A percentile compares a stretch with the other conserved stretches of the same genome.
Conservation (phyloP, 352 stramenopile species). For the Phytophthora pinifolia region DNA sequence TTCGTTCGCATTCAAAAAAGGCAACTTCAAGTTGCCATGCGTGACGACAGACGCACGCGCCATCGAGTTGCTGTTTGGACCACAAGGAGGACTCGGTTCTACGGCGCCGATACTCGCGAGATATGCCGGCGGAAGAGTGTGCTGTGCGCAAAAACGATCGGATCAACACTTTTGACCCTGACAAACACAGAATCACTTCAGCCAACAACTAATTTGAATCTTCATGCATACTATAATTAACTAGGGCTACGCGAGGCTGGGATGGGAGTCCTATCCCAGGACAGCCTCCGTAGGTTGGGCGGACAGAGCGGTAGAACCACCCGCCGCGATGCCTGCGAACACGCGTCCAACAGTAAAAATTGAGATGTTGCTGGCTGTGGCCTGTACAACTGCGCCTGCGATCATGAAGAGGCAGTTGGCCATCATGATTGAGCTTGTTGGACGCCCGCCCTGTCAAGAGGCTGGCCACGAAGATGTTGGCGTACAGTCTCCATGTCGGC, state of each 20-base stretch:
- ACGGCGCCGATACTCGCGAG: background rate
- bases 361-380: conserved; percentile 17
- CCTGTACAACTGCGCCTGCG: conserved; percentile 33
- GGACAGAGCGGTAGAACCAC: conserved; percentile 38
- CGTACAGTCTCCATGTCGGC: conserved; percentile 29
- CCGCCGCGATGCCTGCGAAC: conserved; percentile 44
- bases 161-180: too few species aligned
- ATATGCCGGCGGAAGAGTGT: background rate
- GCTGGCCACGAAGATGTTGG: conserved; percentile 33
- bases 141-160: too few species aligned
- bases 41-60: background rate
- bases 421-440: conserved; percentile 41
- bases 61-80: background rate
- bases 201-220: too few species aligned
- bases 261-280: too few species aligned
- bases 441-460: conserved; percentile 27
- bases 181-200: too few species aligned
- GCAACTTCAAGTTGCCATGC: conserved; percentile 28
- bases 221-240: too few species aligned
- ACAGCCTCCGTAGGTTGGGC: too few species aligned
- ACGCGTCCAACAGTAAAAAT: conserved; percentile 42
- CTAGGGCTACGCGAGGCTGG: too few species aligned
- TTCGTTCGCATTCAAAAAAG: conserved; percentile 22
- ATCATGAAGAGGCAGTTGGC: conserved; percentile 43
- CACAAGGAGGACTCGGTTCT: background rate